A percentile compares a stretch with the other conserved stretches of the same genome.
phyloP scores from a whole-genome alignment of 1,139 yeast species.

The Candida tropicalis region DNA sequence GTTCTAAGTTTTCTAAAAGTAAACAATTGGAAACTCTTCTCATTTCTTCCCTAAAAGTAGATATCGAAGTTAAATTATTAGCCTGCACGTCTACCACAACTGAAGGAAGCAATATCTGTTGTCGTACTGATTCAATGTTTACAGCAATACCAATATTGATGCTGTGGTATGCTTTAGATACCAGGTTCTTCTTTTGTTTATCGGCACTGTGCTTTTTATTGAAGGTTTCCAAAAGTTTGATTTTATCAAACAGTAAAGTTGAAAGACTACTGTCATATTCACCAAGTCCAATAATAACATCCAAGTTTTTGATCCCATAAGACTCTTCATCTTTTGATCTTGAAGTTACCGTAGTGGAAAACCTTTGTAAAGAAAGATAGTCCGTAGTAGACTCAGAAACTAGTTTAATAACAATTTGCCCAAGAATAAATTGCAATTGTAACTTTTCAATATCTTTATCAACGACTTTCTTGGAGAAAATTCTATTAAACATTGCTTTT shows the following conservation, averaged over 20 bases:
- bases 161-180: neutral
- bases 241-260: slow-evolving; percentile 17
- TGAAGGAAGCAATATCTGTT: slow-evolving; percentile 17
- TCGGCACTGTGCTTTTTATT: neutral
- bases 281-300: slow-evolving; percentile 23
- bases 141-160: slow-evolving; percentile 7
- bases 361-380: slow-evolving; percentile 18
- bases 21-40: slow-evolving; percentile 9
- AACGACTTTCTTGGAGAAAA: slow-evolving; percentile 28
- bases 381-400: slow-evolving; percentile 16
- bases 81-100: slow-evolving; percentile 14
- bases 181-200: neutral
- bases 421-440: slow-evolving; percentile 11
- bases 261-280: slow-evolving; percentile 29
- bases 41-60: slow-evolving; percentile 6
- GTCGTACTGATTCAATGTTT: slow-evolving; percentile 12
- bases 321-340: slow-evolving; percentile 12
- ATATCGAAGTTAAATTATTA: slow-evolving; percentile 7
- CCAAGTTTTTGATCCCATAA: slow-evolving; percentile 13
- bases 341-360: slow-evolving; percentile 15
- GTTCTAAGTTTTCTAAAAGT: slow-evolving; percentile 6
- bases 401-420: slow-evolving; percentile 10
- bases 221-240: slow-evolving; percentile 6
- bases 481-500: slow-evolving; percentile 52
- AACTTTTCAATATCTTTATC: neutral